Evolutionary conservation across 441 rosid species (phyloP).

Genomic region (Gossypium trilobum): DNA sequence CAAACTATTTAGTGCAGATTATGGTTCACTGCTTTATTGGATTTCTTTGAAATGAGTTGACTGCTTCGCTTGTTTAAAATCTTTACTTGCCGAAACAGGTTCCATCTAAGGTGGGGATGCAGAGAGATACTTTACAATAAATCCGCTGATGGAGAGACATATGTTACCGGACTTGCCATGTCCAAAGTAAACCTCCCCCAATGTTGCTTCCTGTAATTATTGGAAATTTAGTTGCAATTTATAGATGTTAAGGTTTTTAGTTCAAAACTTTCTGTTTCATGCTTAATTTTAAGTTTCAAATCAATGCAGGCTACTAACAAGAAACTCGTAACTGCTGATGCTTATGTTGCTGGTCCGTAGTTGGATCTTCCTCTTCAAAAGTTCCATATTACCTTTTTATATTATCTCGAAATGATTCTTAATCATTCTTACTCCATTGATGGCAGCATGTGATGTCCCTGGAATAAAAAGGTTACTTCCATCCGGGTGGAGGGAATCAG

Average conservation of each 20-base stretch:
- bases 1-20: neutral
- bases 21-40: neutral
- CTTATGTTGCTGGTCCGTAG: conserved; percentile 68
- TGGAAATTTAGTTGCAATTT: neutral
- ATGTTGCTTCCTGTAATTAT: conserved; percentile 1
- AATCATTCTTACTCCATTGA: neutral
- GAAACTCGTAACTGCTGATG: conserved; percentile 79
- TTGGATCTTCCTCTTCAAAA: neutral
- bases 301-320: conserved; percentile 70
- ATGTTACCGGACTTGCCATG: conserved; percentile 73
- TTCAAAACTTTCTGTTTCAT: neutral
- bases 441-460: conserved; percentile 88
- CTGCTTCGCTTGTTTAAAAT: neutral
- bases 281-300: conserved; percentile 1
- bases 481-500: conserved; percentile 60
- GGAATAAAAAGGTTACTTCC: conserved; percentile 92
- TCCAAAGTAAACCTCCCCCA: conserved; percentile 56
- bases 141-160: conserved; percentile 52
- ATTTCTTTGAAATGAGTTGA: neutral
- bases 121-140: conserved; percentile 68
- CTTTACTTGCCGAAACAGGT: conserved; percentile 45
- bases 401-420: neutral
- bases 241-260: neutral
- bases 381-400: neutral
- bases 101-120: conserved; percentile 99